These are phyloP conservation scores for Globisporangium ultimum DNA, from an alignment of 352 stramenopile species.

Conservation along the genomic window DNA sequence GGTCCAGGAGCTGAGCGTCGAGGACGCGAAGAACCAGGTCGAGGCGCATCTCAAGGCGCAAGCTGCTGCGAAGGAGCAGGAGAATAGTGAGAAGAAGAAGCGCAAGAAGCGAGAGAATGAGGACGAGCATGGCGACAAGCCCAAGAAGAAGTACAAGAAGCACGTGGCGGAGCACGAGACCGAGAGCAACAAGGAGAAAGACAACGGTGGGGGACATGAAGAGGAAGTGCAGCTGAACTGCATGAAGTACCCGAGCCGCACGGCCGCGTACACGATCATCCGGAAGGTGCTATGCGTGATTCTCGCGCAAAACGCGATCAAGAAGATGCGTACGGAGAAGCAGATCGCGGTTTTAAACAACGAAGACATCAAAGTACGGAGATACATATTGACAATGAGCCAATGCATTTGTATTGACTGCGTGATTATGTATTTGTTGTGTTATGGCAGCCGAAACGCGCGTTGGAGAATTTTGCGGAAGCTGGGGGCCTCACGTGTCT, in stretches of 20 bases:
- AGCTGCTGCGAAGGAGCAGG: neutral
- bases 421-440: neutral
- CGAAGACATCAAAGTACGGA: slow-evolving; percentile 48
- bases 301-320: slow-evolving; percentile 45
- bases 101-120: slow-evolving; percentile 8
- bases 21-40: slow-evolving; percentile 25
- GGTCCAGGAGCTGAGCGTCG: slow-evolving; percentile 40
- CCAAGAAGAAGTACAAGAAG: slow-evolving; percentile 19
- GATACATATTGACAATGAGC: too few relatives aligned
- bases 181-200: slow-evolving; percentile 3
- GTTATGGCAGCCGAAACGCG: slow-evolving; percentile 36
- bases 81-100: slow-evolving; percentile 15
- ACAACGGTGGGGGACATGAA: slow-evolving; percentile 14
- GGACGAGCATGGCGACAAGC: slow-evolving; percentile 12
- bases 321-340: slow-evolving; percentile 45
- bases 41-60: slow-evolving; percentile 8
- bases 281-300: slow-evolving; percentile 50
- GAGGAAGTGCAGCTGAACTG: slow-evolving; percentile 27
- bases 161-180: too few relatives aligned
- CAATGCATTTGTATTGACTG: too few relatives aligned
- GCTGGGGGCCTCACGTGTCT: slow-evolving; percentile 47
- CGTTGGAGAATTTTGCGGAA: slow-evolving; percentile 59
- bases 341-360: slow-evolving; percentile 56
- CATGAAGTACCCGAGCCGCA: slow-evolving; percentile 44
- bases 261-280: slow-evolving; percentile 42